Evolutionary conservation across 805 yeast genomes (phyloP), one percentile per base, ranked within the genome.

Genomic region (Wickerhamiella brachini): DNA sequence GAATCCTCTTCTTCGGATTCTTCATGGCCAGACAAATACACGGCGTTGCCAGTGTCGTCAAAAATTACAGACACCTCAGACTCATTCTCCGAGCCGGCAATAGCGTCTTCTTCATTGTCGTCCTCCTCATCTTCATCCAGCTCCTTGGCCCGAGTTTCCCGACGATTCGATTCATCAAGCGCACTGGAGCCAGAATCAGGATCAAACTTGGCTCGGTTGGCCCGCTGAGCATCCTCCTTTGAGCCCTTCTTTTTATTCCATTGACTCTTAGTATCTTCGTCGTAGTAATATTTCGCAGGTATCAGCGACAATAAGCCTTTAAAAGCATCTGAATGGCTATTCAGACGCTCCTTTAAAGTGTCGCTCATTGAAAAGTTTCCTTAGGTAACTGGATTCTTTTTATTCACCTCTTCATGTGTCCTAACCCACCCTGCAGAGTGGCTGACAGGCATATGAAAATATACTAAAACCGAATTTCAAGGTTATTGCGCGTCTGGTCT

Each of bases 271-370:
- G 90, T 82, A 53, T 85, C 90, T 41, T 85, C 95, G 65, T 89
- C 96, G 64, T 85, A 88, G 65, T 90, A 90, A 62, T 83, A 88
- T 63, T 88, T 87, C 2, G 97, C 95, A 2, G 97, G 97, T 53
- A 90, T 89, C 65, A 90, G 71, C 20, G 96, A 86, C 53, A 90
- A 71, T 49, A 90, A 71, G 22, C 97, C 95, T 63, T 85, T 86
- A 65, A 90, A 90, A 3, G 96, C 62, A 31, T 61, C 60, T 13
- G 69, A 65, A 51, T 67, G 69, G 53, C 62, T 59, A 44, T 54
- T 55, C 24, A 67, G 57, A 54, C 71, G 61, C 41, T 67, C 68
- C 42, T 61, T 58, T 18, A 61, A 52, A 24, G 62, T 53, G 39
- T 60, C 63, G 54, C 62, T 58, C 62, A 60, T 59, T 13, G 34